Evolutionary conservation across 2,329 filamentous ascomycete genomes (phyloP).

Genomic region (Coniochaeta prunicola): DNA sequence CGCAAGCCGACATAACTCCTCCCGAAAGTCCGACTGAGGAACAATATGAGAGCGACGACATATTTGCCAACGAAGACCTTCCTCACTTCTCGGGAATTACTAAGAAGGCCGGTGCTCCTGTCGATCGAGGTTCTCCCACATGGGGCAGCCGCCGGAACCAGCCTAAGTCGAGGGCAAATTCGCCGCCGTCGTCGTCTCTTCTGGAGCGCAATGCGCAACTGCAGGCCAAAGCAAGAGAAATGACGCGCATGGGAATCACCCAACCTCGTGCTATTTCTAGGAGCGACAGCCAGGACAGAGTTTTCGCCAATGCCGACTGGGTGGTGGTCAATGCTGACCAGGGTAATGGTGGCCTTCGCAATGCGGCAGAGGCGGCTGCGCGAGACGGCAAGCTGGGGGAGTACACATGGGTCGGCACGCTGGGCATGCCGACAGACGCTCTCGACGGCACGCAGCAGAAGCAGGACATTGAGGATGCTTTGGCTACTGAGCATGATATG

Average conservation of each 20-base stretch:
- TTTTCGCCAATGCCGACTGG: slow-evolving; percentile 76
- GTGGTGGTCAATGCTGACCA: slow-evolving; percentile 78
- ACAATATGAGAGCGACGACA: slow-evolving; percentile 29
- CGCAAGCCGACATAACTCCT: slow-evolving; percentile 41
- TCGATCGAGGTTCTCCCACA: slow-evolving; percentile 66
- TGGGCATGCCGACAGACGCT: slow-evolving; percentile 90
- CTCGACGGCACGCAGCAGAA: slow-evolving; percentile 68
- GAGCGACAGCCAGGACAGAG: slow-evolving; percentile 58
- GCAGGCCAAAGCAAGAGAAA: slow-evolving; percentile 46
- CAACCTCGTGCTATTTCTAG: slow-evolving; percentile 45
- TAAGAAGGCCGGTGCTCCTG: slow-evolving; percentile 52
- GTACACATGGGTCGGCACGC: slow-evolving; percentile 82
- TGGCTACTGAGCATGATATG: slow-evolving; percentile 76
- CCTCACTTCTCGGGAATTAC: slow-evolving; percentile 27
- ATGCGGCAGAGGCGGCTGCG: slow-evolving; percentile 73
- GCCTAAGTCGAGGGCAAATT: slow-evolving; percentile 66
- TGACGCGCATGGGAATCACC: slow-evolving; percentile 49
- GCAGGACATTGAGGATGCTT: slow-evolving; percentile 72
- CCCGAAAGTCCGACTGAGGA: slow-evolving; percentile 49
- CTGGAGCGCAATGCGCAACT: slow-evolving; percentile 41
- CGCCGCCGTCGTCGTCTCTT: slow-evolving; percentile 68
- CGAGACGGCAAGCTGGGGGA: slow-evolving; percentile 64
- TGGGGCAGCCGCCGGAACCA: slow-evolving; percentile 75
- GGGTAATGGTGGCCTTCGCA: slow-evolving; percentile 86
- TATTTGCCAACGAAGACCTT: slow-evolving; percentile 51